Evolutionary conservation across 2,329 filamentous ascomycete species (phyloP).

Genomic region (Penicillium sp.): DNA sequence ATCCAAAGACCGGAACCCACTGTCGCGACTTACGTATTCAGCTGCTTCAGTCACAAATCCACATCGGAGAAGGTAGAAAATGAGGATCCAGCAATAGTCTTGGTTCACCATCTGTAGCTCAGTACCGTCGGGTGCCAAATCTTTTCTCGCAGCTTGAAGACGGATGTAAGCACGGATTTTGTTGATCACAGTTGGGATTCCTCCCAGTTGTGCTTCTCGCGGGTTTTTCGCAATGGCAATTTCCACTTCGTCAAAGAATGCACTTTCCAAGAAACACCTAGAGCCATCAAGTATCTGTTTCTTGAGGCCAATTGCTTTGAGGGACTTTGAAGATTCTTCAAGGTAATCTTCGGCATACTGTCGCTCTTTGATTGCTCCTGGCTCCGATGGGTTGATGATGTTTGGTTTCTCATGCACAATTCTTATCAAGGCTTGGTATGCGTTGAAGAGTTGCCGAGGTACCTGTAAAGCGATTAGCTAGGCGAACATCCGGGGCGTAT

Average conservation of each 20-base stretch:
- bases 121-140: constrained; percentile 76
- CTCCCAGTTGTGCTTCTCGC: constrained; percentile 83
- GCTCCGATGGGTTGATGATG: constrained; percentile 58
- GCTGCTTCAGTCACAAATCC: constrained; percentile 82
- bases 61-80: constrained; percentile 86
- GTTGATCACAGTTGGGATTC: constrained; percentile 80
- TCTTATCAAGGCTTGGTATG: constrained; percentile 76
- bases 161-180: constrained; percentile 92
- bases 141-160: constrained; percentile 73
- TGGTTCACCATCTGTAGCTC: constrained; percentile 76
- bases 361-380: constrained; percentile 69
- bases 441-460: constrained; percentile 72
- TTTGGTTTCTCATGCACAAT: constrained; percentile 72
- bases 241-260: constrained; percentile 77
- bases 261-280: constrained; percentile 73
- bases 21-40: constrained; percentile 77
- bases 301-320: constrained; percentile 64
- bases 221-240: constrained; percentile 76
- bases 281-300: constrained; percentile 79
- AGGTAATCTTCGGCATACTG: constrained; percentile 75
- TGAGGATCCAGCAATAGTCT: constrained; percentile 88
- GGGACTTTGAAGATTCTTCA: constrained; percentile 67
- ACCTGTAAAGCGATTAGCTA: constrained; percentile 49
- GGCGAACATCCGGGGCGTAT: neutral
- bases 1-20: constrained; percentile 85